Percentiles rank a stretch among this genome's conserved stretches.
phyloP scores from a whole-genome alignment of 1,139 yeast species.

The Casaregolazyma suthepensis region DNA sequence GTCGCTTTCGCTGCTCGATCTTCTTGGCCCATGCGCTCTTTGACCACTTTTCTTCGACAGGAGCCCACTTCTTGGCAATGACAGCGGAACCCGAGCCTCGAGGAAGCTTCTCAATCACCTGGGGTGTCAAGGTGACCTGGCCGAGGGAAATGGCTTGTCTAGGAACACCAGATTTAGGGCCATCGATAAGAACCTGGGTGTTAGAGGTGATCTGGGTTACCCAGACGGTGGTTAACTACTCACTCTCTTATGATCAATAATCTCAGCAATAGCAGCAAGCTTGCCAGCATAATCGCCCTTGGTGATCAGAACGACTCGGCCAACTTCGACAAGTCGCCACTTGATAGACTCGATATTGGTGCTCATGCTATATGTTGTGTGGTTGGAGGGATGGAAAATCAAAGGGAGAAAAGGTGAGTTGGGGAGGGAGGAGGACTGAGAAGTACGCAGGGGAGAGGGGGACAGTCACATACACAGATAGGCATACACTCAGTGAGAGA shows the following conservation, averaged over 20 bases:
- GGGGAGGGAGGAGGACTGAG: slow-evolving; percentile 1
- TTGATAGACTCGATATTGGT: slow-evolving; percentile 90
- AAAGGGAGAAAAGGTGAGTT: slow-evolving; percentile 3
- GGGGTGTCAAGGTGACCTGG: slow-evolving; percentile 88
- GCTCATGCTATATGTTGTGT: slow-evolving; percentile 9
- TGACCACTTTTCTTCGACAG: slow-evolving; percentile 85
- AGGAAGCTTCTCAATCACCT: slow-evolving; percentile 77
- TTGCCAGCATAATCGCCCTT: slow-evolving; percentile 63
- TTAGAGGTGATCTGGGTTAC: not conserved
- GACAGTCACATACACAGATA: slow-evolving; percentile 1
- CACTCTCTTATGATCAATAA: slow-evolving; percentile 99
- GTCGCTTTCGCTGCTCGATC: slow-evolving; percentile 89
- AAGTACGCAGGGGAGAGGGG: not conserved
- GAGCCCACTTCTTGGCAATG: slow-evolving; percentile 91
- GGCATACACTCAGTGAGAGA: too few species aligned
- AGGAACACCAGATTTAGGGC: slow-evolving; percentile 81
- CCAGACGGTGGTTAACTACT: slow-evolving; percentile 33
- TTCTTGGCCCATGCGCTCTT: slow-evolving; percentile 96
- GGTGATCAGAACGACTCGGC: slow-evolving; percentile 94
- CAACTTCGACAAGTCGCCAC: slow-evolving; percentile 99
- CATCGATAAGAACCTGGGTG: slow-evolving; percentile 82
- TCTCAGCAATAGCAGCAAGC: slow-evolving; percentile 94
- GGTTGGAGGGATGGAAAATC: slow-evolving; percentile 10
- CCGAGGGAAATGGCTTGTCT: slow-evolving; percentile 89
- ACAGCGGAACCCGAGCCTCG: slow-evolving; percentile 89